Conservation (phyloP, 306 rosid species). For the Acacia acuminata region DNA sequence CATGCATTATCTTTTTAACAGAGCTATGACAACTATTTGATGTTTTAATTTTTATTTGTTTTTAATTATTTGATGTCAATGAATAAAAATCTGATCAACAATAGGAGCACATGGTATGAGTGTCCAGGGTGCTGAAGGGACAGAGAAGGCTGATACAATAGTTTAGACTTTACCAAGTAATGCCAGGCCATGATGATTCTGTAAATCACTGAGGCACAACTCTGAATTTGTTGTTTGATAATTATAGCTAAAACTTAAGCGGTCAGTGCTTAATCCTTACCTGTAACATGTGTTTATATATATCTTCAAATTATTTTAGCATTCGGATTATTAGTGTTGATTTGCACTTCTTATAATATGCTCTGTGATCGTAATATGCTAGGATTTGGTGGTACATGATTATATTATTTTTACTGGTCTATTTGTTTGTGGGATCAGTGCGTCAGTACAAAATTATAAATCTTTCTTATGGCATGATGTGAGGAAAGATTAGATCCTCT, state of each 20-base stretch:
- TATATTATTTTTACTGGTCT: slow-evolving; percentile 8
- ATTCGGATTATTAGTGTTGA: not conserved
- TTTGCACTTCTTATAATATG: not conserved
- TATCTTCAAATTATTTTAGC: slow-evolving; percentile 5
- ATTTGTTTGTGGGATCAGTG: not conserved
- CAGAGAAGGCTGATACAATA: not conserved
- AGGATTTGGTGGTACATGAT: not conserved
- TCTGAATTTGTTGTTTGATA: slow-evolving; percentile 5
- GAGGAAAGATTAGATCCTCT: not conserved
- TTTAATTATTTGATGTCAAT: slow-evolving; percentile 1
- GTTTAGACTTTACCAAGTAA: slow-evolving; percentile 18
- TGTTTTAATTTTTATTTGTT: not conserved
- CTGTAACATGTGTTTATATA: slow-evolving; percentile 17
- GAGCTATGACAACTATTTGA: slow-evolving; percentile 11
- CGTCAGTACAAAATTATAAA: not conserved
- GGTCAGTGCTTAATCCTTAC: not conserved
- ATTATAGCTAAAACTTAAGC: slow-evolving; percentile 11
- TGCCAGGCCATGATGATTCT: slow-evolving; percentile 8
- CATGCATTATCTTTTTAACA: not conserved
- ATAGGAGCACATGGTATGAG: not conserved
- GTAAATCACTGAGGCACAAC: not conserved
- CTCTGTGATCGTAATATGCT: not conserved
- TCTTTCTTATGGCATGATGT: not conserved
- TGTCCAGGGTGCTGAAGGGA: slow-evolving; percentile 5
- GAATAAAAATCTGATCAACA: not conserved